These are phyloP conservation scores for Eucalyptus curtisii DNA, from an alignment of 345 rosid genomes.

Conservation along the genomic window DNA sequence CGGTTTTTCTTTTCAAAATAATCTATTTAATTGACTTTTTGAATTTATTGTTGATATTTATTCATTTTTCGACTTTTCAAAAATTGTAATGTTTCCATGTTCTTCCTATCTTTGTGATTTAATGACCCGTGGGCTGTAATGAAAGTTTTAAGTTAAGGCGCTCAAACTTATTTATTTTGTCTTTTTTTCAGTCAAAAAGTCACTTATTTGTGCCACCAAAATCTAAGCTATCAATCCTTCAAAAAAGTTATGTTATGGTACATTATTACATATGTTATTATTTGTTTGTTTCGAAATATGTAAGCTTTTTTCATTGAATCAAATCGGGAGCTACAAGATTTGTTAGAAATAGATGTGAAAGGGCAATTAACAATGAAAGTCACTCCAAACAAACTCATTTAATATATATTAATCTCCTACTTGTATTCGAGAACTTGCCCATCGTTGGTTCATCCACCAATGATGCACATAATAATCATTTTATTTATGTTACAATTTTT, in stretches of 20 bases:
- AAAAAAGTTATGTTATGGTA: rapidly evolving
- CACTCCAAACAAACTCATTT: no score
- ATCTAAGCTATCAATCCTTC: background rate
- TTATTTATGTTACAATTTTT: no score
- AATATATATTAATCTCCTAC: no score
- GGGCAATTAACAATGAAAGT: no score
- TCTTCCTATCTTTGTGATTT: rapidly evolving
- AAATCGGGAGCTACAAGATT: background rate
- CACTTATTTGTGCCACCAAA: background rate
- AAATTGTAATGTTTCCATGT: rapidly evolving
- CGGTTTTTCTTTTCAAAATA: no score
- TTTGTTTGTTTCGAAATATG: background rate
- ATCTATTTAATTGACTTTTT: background rate
- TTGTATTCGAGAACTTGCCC: background rate
- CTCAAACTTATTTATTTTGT: rapidly evolving
- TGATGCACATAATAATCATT: no score
- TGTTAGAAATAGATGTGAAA: no score
- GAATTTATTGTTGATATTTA: background rate
- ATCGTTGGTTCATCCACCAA: rapidly evolving
- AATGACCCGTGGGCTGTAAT: background rate
- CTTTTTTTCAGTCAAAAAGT: background rate
- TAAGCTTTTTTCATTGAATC: background rate
- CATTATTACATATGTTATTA: background rate
- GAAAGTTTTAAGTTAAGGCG: background rate
- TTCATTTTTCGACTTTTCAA: background rate